phyloP scores from a whole-genome alignment of 2,329 filamentous ascomycete genomes.

The Leptographium galeiforme region DNA sequence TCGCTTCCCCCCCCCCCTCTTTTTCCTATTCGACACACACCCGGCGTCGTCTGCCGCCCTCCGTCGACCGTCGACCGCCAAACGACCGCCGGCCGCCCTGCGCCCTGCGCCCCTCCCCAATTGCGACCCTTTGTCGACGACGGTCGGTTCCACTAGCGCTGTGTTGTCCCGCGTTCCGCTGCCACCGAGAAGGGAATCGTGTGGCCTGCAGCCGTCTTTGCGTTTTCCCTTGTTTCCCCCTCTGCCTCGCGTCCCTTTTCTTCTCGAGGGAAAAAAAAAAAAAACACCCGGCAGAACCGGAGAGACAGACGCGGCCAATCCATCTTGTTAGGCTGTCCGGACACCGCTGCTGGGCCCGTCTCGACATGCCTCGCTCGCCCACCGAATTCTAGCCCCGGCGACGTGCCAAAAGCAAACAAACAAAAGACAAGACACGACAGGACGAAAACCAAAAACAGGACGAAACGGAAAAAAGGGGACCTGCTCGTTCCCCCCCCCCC shows the following conservation, averaged over 20 bases:
- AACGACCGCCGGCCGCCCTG: too few relatives aligned
- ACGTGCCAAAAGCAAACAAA: slow-evolving; percentile 17
- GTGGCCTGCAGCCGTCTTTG: background rate
- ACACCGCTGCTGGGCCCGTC: background rate
- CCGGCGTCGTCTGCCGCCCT: background rate
- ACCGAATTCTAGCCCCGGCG: slow-evolving; percentile 25
- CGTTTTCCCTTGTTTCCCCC: too few relatives aligned
- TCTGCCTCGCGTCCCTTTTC: background rate
- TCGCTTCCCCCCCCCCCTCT: background rate
- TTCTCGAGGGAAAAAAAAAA: background rate
- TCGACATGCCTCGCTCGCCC: slow-evolving; percentile 25
- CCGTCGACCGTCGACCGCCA: background rate
- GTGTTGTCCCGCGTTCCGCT: background rate
- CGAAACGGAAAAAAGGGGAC: background rate
- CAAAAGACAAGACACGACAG: background rate
- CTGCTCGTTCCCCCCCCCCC: too few relatives aligned
- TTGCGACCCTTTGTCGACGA: background rate
- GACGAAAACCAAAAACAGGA: background rate
- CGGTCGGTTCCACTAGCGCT: background rate
- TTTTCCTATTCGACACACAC: too few relatives aligned
- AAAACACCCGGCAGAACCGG: too few relatives aligned
- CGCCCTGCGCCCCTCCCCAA: background rate
- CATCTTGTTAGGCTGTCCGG: too few relatives aligned
- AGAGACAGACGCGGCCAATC: too few relatives aligned
- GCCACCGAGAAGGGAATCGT: slow-evolving; percentile 4